Evolutionary conservation across 768 basidiomycete genomes (phyloP), one percentile per base, ranked within the genome.

Genomic region (Tylopilus sp.): DNA sequence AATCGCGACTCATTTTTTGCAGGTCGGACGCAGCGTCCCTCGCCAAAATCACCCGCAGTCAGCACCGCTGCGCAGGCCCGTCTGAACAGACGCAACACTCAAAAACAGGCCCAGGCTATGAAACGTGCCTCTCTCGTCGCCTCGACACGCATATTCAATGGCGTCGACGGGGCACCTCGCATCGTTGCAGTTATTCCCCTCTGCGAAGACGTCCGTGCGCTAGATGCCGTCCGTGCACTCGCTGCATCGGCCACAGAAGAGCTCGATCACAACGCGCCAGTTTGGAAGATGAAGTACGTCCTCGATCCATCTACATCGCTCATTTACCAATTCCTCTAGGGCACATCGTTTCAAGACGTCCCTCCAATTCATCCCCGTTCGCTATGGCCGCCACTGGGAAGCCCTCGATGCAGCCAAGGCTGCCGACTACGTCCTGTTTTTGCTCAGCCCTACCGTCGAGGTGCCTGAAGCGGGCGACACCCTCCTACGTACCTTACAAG

Each of bases 331-430:
- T 36, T 30, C 51, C 21, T 33, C 56, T 6, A 95, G 93, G 64
- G 88, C 85, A 33, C 88, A 91, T 44, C 81, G 91, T 20, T 97
- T 93, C 76, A 94, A 89, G 70, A 93, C 93, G 0, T 89, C 86
- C 6, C 74, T 98, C 3, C 94, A 97, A 62, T 89, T 97, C 69
- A 75, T 92, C 47, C 83, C 83, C 38, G 75, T 95, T 2, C 82
- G 79, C 2, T 86, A 90, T 60, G 78, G 80, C 50, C 75, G 73
- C 41, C 78, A 90, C 45, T 95, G 91, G 68, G 78, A 81, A 3
- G 79, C 88, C 4, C 77, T 98, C 35, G 93, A 97, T 61, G 86
- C 85, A 0, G 88, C 86, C 62, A 86, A 91, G 64, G 87, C 82
- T 3, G 89, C 92, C 10, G 95, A 98, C 69, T 98, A 95, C 63